Evolutionary conservation across 176 grass and related monocot species (phyloP).

Genomic region (Sorghum bicolor): DNA sequence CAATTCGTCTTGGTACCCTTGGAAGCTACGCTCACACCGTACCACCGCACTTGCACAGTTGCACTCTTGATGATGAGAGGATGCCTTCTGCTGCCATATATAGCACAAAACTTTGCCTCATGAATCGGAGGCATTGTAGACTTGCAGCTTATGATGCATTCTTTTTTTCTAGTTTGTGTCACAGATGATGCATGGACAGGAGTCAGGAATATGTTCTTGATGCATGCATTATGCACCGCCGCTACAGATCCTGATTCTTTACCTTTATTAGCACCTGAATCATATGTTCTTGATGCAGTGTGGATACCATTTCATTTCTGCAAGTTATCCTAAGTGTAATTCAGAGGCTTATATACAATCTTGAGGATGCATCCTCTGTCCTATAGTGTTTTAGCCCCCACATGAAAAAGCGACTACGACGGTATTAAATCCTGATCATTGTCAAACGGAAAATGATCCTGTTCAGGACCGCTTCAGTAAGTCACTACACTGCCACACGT

Average conservation of each 20-base stretch:
- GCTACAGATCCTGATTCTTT: not conserved
- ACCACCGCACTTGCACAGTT: slow-evolving; percentile 4
- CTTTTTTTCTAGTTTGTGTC: not conserved
- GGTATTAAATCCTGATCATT: not conserved
- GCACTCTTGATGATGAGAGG: not conserved
- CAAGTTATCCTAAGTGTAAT: not conserved
- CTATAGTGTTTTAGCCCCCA: not conserved
- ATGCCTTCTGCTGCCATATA: not conserved
- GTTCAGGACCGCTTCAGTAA: not conserved
- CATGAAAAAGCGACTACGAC: not conserved
- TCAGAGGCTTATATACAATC: not conserved
- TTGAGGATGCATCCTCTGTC: not conserved
- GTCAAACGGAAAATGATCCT: not conserved
- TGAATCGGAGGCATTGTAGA: not conserved
- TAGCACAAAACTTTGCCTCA: not conserved
- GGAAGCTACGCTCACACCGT: not conserved
- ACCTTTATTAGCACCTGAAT: not conserved
- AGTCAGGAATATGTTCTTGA: no score
- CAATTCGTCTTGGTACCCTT: slow-evolving; percentile 6
- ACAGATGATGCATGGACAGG: not conserved
- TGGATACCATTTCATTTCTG: not conserved
- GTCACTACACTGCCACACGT: no score
- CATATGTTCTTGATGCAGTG: not conserved
- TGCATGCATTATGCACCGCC: no score
- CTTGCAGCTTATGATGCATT: not conserved